A percentile compares a stretch with the other conserved stretches of the same genome.
These are phyloP conservation scores for Plasmopara halstedii DNA, from an alignment of 352 stramenopile genomes.

Conservation along the genomic window DNA sequence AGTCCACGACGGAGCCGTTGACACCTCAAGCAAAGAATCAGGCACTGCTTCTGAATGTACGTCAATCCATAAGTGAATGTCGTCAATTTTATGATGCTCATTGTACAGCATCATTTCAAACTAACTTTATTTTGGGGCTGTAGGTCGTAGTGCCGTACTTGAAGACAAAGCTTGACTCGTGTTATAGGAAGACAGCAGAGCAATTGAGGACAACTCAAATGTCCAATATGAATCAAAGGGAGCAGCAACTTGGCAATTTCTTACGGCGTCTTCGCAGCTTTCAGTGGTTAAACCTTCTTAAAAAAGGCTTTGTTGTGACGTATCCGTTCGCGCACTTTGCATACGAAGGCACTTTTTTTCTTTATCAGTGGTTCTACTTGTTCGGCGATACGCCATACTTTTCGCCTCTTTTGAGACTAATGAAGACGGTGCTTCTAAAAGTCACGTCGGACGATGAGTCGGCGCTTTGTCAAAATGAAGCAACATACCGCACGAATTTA, in stretches of 20 bases:
- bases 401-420: conserved; percentile 58
- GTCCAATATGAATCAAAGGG: neutral
- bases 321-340: conserved; percentile 76
- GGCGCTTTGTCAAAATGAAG: conserved; percentile 46
- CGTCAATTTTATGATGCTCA: neutral
- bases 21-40: conserved; percentile 36
- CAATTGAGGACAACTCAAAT: conserved; percentile 13
- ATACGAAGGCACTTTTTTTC: conserved; percentile 75
- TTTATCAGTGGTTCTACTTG: conserved; percentile 84
- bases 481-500: conserved; percentile 38
- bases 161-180: conserved; percentile 68
- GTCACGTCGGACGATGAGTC: conserved; percentile 64
- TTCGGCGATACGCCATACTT: conserved; percentile 82
- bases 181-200: conserved; percentile 40
- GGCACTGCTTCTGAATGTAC: conserved; percentile 52
- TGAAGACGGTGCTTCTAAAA: conserved; percentile 71
- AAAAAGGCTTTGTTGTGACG: conserved; percentile 48
- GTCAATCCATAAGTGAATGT: too few species aligned
- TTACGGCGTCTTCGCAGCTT: conserved; percentile 41
- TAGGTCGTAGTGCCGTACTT: conserved; percentile 70
- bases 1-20: conserved; percentile 27
- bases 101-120: neutral
- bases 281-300: conserved; percentile 36
- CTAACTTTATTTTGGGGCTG: neutral
- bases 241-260: conserved; percentile 27